Evolutionary conservation across 371 early-diverging fungal genomes (phyloP).

Genomic region (Apophysomyces elegans): DNA sequence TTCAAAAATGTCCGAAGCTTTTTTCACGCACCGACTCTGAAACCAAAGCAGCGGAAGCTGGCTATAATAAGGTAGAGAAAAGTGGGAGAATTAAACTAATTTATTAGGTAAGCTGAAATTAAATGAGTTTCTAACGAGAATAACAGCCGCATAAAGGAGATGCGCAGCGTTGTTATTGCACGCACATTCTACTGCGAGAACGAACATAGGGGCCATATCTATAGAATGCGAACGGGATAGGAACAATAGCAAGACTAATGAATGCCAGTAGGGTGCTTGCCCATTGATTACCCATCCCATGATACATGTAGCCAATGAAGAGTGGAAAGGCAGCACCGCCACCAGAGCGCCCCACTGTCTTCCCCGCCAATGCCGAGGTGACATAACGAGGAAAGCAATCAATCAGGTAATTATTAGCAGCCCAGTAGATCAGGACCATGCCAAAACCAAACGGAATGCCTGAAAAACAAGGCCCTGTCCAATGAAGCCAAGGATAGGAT

Average conservation of each 20-base stretch:
- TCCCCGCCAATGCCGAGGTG: slow-evolving; percentile 50
- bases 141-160: too few relatives aligned
- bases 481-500: slow-evolving; percentile 40
- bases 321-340: slow-evolving; percentile 53
- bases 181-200: slow-evolving; percentile 27
- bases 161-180: background rate
- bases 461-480: slow-evolving; percentile 42
- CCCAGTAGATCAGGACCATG: slow-evolving; percentile 45
- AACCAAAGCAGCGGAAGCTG: too few relatives aligned
- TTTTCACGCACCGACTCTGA: too few relatives aligned
- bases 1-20: too few relatives aligned
- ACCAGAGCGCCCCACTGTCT: slow-evolving; percentile 43
- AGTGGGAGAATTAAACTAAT: too few relatives aligned
- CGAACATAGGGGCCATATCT: slow-evolving; percentile 44
- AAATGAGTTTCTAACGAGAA: too few relatives aligned
- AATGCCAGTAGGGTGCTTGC: slow-evolving; percentile 48
- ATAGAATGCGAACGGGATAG: slow-evolving; percentile 50
- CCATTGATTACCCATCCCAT: slow-evolving; percentile 41
- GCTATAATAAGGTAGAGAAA: too few relatives aligned
- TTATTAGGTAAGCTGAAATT: too few relatives aligned
- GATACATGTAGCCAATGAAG: slow-evolving; percentile 47
- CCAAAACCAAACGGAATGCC: slow-evolving; percentile 52
- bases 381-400: slow-evolving; percentile 47
- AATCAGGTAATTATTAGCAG: slow-evolving; percentile 50
- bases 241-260: slow-evolving; percentile 46